Conservation (phyloP, 352 stramenopile species). For the Pythium apleroticum region DNA sequence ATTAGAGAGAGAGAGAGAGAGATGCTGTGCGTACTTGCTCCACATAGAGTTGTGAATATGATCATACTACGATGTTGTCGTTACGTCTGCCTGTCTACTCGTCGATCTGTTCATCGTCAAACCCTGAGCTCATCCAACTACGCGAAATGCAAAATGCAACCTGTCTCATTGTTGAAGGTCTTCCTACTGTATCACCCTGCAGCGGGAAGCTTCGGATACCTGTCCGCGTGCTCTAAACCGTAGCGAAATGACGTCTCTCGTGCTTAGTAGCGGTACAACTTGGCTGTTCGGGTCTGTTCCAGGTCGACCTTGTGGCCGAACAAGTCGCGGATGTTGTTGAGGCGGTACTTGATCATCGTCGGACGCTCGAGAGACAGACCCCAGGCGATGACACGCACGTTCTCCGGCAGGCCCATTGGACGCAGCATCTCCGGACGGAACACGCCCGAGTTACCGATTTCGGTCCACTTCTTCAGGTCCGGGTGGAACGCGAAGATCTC, state of each 20-base stretch:
- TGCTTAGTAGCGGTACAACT: slow-evolving; percentile 82
- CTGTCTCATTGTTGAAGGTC: not conserved
- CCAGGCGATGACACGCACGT: slow-evolving; percentile 99
- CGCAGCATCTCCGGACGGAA: slow-evolving; percentile 99
- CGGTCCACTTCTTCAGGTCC: slow-evolving; percentile 99
- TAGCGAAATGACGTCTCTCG: not conserved
- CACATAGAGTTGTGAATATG: slow-evolving; percentile 6
- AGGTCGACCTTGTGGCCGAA: slow-evolving; percentile 99
- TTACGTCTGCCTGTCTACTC: not conserved
- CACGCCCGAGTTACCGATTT: slow-evolving; percentile 99
- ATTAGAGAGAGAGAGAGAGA: slow-evolving; percentile 38
- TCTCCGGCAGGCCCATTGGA: slow-evolving; percentile 98
- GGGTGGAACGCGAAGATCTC: slow-evolving; percentile 99
- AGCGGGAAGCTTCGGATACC: too few species aligned
- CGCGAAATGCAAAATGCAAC: not conserved
- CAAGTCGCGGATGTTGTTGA: slow-evolving; percentile 99
- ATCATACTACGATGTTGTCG: not conserved
- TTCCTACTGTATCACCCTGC: not conserved
- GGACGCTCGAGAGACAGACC: slow-evolving; percentile 98
- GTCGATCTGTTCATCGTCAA: not conserved
- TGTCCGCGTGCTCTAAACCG: not conserved
- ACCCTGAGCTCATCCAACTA: not conserved
- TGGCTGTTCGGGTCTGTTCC: slow-evolving; percentile 93
- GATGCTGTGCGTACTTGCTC: not conserved
- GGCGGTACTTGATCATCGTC: slow-evolving; percentile 99